Evolutionary conservation across 768 basidiomycete genomes (phyloP).

Genomic region (Hypsizygus marmoreus): DNA sequence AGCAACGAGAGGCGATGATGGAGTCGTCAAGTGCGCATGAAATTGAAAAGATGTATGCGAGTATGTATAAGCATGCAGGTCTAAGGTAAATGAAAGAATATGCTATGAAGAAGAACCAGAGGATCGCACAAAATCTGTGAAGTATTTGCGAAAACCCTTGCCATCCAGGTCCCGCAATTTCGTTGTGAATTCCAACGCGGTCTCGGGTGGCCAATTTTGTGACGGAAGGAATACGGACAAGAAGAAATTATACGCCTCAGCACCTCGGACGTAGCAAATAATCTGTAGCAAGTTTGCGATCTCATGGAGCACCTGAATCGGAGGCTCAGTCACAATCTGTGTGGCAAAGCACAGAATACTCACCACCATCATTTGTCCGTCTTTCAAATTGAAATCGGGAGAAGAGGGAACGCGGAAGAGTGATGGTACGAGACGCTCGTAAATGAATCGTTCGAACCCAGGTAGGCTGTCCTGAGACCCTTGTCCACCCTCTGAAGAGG

Average conservation of each 20-base stretch:
- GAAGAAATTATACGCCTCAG: constrained; percentile 84
- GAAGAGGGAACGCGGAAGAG: constrained; percentile 81
- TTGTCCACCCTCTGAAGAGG: constrained; percentile 39
- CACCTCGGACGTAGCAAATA: constrained; percentile 73
- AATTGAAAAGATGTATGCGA: constrained; percentile 1
- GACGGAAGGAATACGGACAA: constrained; percentile 80
- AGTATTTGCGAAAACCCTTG: constrained; percentile 83
- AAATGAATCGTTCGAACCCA: constrained; percentile 91
- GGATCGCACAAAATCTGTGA: constrained; percentile 78
- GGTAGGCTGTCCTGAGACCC: constrained; percentile 54
- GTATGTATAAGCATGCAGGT: constrained; percentile 15
- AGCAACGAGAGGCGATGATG: constrained; percentile 6
- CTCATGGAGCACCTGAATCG: constrained; percentile 79
- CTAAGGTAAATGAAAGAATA: constrained; percentile 13
- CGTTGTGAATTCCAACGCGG: constrained; percentile 73
- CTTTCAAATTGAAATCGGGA: constrained; percentile 83
- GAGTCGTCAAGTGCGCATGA: too few species aligned
- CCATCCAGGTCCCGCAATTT: constrained; percentile 75
- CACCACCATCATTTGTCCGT: constrained; percentile 84
- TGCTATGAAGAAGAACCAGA: constrained; percentile 64
- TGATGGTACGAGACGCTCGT: constrained; percentile 79
- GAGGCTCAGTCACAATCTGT: background rate
- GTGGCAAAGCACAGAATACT: constrained; percentile 30
- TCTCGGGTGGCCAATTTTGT: constrained; percentile 80
- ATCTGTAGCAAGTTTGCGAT: constrained; percentile 84